phyloP scores from a whole-genome alignment of 202 grass and related monocot species.

The Carex arenaria region DNA sequence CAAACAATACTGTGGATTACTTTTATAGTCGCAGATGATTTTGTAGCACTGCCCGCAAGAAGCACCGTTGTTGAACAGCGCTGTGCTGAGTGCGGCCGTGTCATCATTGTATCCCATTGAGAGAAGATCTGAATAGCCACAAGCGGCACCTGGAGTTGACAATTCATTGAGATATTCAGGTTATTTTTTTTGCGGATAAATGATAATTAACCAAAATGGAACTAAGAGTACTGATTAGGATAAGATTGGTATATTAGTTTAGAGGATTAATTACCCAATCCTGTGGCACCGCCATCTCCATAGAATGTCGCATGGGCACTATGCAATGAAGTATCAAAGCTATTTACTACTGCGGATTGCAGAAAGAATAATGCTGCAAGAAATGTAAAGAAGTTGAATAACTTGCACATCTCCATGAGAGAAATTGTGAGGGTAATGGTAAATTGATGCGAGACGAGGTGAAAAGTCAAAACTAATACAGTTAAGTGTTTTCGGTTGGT shows the following conservation, averaged over 20 bases:
- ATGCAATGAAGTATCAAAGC: not conserved
- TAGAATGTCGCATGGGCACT: constrained; percentile 53
- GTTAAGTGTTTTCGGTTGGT: not conserved
- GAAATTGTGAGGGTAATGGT: not conserved
- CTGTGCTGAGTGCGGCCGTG: constrained; percentile 73
- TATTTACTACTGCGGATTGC: not conserved
- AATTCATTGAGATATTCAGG: too few relatives aligned
- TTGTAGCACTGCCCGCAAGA: constrained; percentile 84
- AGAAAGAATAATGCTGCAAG: not conserved
- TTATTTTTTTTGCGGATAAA: too few relatives aligned
- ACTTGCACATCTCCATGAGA: not conserved
- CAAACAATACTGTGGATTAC: constrained; percentile 28
- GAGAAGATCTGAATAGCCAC: constrained; percentile 75
- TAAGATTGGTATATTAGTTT: too few relatives aligned
- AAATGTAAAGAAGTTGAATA: not conserved
- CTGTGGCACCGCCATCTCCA: constrained; percentile 22
- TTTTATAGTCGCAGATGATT: constrained; percentile 46
- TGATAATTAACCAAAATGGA: too few relatives aligned
- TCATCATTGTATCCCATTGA: constrained; percentile 60
- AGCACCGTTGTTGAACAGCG: constrained; percentile 53
- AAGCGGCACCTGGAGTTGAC: constrained; percentile 36
- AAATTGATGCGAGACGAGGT: not conserved
- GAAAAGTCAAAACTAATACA: not conserved
- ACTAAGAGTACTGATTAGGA: too few relatives aligned
- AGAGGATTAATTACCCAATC: too few relatives aligned